Conservation (phyloP, 306 rosid genomes). For the Spatholobus suberectus region DNA sequence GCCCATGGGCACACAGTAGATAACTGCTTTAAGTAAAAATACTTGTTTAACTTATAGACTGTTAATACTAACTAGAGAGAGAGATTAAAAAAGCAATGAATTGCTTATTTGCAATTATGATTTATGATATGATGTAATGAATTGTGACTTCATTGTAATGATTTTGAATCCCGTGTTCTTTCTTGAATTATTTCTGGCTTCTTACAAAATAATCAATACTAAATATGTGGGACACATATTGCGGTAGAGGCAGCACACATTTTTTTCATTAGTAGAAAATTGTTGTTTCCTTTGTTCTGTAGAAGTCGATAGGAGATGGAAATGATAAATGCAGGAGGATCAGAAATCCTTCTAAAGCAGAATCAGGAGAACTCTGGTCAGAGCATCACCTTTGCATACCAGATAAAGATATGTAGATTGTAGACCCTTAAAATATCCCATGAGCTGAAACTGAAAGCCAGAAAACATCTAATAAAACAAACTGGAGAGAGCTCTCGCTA, state of each 20-base stretch:
- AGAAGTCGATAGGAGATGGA: not conserved
- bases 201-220: not conserved
- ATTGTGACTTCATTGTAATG: not conserved
- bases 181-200: not conserved
- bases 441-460: constrained; percentile 8
- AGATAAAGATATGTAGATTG: not conserved
- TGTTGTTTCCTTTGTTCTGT: not conserved
- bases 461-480: not conserved
- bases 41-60: constrained; percentile 16
- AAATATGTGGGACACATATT: not conserved
- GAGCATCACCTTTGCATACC: not conserved
- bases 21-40: not conserved
- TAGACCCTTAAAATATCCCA: not conserved
- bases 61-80: not conserved
- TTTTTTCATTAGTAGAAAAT: not conserved
- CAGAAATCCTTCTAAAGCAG: not conserved
- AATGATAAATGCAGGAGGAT: not conserved
- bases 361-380: not conserved
- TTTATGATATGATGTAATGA: not conserved
- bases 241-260: not conserved
- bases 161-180: not conserved
- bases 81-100: not conserved
- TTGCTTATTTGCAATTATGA: not conserved
- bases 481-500: not conserved
- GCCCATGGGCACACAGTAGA: not conserved